These are phyloP conservation scores for Solanum chilense DNA, from an alignment of 257 asterid genomes.

Conservation along the genomic window DNA sequence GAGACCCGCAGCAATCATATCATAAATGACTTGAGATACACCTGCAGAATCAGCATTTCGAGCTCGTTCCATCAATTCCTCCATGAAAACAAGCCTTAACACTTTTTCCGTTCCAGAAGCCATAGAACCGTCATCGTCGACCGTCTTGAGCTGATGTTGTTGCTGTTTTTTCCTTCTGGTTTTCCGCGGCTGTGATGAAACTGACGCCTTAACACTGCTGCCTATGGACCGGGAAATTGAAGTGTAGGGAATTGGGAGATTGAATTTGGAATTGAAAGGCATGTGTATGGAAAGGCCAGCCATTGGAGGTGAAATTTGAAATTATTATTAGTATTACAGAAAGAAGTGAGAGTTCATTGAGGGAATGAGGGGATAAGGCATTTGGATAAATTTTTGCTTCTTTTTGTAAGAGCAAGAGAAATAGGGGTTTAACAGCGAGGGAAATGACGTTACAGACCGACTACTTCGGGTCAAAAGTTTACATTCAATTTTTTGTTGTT, in stretches of 20 bases:
- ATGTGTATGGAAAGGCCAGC: not conserved
- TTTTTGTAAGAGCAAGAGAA: not conserved
- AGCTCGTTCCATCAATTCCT: conserved; percentile 80
- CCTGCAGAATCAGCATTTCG: conserved; percentile 54
- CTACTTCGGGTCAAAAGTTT: not conserved
- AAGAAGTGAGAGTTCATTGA: not conserved
- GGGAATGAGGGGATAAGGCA: conserved; percentile 3
- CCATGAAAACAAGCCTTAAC: conserved; percentile 85
- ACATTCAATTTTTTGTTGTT: not conserved
- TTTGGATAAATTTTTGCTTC: not conserved
- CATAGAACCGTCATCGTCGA: conserved; percentile 32
- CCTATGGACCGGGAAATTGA: conserved; percentile 16
- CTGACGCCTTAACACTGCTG: conserved; percentile 29
- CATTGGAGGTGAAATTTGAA: not conserved
- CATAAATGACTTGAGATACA: conserved; percentile 84
- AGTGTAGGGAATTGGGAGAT: not conserved
- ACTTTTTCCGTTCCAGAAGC: conserved; percentile 67
- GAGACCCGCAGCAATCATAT: conserved; percentile 97
- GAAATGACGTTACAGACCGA: not conserved
- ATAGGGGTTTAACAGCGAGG: not conserved
- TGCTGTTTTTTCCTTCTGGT: conserved; percentile 50
- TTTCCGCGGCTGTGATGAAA: conserved; percentile 40
- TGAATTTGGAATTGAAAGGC: conserved; percentile 21
- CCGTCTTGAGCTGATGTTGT: conserved; percentile 25
- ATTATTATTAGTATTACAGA: not conserved